Percentiles rank a stretch among this genome's conserved stretches.
These are phyloP conservation scores for Platanus orientalis DNA, from an alignment of 164 flowering plant genomes.

Conservation along the genomic window DNA sequence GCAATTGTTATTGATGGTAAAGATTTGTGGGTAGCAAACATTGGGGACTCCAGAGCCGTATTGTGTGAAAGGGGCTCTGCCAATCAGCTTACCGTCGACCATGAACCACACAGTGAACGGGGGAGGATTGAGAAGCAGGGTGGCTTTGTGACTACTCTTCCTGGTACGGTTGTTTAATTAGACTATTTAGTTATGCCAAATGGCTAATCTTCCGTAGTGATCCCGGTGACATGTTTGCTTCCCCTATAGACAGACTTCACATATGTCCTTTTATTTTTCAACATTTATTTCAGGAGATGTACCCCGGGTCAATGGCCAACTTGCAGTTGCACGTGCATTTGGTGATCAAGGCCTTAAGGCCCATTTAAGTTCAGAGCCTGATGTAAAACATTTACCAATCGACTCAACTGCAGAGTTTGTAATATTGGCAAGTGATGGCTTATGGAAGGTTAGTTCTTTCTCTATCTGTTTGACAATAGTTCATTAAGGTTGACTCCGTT, in stretches of 20 bases:
- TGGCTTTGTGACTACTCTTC: conserved; percentile 59
- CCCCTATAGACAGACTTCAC: no score
- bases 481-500: not conserved
- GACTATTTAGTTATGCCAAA: not conserved
- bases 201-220: not conserved
- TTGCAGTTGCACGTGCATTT: conserved; percentile 83
- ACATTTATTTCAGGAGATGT: conserved; percentile 57
- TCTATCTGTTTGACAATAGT: not conserved
- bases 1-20: conserved; percentile 64
- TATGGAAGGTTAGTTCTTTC: conserved; percentile 66
- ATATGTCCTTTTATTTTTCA: not conserved
- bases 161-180: conserved; percentile 31
- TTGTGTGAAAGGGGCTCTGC: conserved; percentile 45
- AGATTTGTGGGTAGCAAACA: conserved; percentile 55
- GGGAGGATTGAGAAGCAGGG: conserved; percentile 55
- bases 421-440: conserved; percentile 74
- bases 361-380: conserved; percentile 76
- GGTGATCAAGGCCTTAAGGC: conserved; percentile 76
- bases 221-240: not conserved
- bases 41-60: conserved; percentile 74
- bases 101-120: conserved; percentile 59
- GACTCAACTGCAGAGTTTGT: conserved; percentile 43
- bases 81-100: conserved; percentile 59
- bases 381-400: conserved; percentile 43
- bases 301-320: conserved; percentile 82